Percentiles rank a stretch among this genome's conserved stretches.
These are phyloP conservation scores for Nidula microcarpa DNA, from an alignment of 768 basidiomycete species.

Conservation along the genomic window DNA sequence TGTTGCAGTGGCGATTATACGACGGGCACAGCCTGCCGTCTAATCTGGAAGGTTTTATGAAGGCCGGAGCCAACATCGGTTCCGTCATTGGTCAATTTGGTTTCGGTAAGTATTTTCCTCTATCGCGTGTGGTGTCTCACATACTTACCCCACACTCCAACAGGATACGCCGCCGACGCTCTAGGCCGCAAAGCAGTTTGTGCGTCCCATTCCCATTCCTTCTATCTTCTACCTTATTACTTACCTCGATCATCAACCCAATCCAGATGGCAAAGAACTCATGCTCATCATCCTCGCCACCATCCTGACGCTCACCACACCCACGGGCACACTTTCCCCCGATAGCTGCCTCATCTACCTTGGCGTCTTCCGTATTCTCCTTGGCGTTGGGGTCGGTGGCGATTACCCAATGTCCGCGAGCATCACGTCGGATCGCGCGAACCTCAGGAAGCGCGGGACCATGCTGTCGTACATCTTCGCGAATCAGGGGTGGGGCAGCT, in stretches of 20 bases:
- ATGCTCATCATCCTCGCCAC: constrained; percentile 80
- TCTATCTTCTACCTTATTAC: neutral
- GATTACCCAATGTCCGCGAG: constrained; percentile 80
- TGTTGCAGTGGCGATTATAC: constrained; percentile 66
- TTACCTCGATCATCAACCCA: constrained; percentile 1
- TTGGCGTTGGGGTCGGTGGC: constrained; percentile 77
- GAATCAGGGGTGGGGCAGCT: constrained; percentile 75
- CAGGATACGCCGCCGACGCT: constrained; percentile 41
- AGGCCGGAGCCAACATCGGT: constrained; percentile 69
- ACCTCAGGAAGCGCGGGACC: constrained; percentile 59
- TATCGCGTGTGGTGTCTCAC: no score
- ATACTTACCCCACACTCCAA: no score
- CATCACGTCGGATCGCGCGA: constrained; percentile 63
- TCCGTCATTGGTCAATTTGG: constrained; percentile 67
- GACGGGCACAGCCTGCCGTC: constrained; percentile 46
- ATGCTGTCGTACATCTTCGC: constrained; percentile 77
- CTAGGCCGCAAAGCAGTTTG: constrained; percentile 69
- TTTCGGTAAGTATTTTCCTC: constrained; percentile 38
- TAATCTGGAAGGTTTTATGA: constrained; percentile 55
- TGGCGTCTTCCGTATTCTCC: constrained; percentile 62
- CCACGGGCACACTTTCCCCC: constrained; percentile 57
- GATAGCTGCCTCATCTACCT: constrained; percentile 55
- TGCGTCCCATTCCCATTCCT: constrained; percentile 14
- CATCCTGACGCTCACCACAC: constrained; percentile 62
- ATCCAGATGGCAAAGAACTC: constrained; percentile 69